These are phyloP conservation scores for Tagetes erecta DNA, from an alignment of 129 eudicot species.

Conservation along the genomic window DNA sequence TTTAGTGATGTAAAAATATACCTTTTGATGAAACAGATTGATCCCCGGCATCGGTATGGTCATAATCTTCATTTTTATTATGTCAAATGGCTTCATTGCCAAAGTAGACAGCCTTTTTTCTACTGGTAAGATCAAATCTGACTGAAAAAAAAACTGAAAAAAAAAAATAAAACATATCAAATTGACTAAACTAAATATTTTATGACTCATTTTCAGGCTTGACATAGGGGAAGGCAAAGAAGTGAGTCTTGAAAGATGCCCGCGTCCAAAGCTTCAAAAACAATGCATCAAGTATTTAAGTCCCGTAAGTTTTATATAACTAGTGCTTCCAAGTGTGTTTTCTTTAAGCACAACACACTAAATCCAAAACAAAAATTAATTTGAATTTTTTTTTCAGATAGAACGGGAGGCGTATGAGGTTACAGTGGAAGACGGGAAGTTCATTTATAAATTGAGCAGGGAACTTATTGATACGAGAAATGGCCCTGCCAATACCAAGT, in stretches of 20 bases:
- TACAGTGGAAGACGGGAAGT: constrained; percentile 54
- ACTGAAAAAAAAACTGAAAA: background rate
- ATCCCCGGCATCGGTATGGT: constrained; percentile 92
- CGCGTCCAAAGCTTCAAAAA: constrained; percentile 68
- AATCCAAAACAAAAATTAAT: background rate
- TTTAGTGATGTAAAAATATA: background rate
- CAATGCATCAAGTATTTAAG: constrained; percentile 91
- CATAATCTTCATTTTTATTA: constrained; percentile 91
- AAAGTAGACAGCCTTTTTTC: constrained; percentile 80
- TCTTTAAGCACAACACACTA: constrained; percentile 12
- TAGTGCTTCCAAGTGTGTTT: background rate
- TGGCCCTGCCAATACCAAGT: constrained; percentile 58
- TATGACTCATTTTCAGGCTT: constrained; percentile 53
- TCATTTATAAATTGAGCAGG: constrained; percentile 54
- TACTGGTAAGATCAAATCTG: constrained; percentile 58
- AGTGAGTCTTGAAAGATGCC: constrained; percentile 64
- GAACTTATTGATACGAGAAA: constrained; percentile 52
- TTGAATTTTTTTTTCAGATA: constrained; percentile 33
- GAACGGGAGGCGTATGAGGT: constrained; percentile 80
- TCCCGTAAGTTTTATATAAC: constrained; percentile 53
- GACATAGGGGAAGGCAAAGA: constrained; percentile 87
- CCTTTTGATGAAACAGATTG: constrained; percentile 49
- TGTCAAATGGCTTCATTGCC: constrained; percentile 69
- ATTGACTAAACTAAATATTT: constrained; percentile 8
- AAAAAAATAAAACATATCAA: background rate